Evolutionary conservation across 495 filamentous ascomycete species (phyloP), one percentile per base, ranked within the genome.

Genomic region (Massariosphaeria phaeospora): DNA sequence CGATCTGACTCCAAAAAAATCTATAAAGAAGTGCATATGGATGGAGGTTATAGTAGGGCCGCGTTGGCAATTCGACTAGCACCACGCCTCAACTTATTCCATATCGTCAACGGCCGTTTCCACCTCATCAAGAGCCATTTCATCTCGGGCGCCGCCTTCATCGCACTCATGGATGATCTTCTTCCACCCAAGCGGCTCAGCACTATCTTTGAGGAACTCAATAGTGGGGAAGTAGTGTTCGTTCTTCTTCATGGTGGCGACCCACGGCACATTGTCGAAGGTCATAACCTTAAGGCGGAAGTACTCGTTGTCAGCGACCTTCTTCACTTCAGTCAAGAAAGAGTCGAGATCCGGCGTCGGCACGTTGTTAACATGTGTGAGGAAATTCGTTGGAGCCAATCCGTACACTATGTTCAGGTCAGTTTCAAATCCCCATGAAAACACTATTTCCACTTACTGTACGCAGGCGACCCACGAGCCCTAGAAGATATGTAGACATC

Each of bases 191-290:
- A 63, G 44, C 30, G 51, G 36, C 41, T 67, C 64, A 3, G 48
- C n/a, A 11, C 55, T 7, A 49, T 72, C 71, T 65, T 72, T 73
- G 25, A 67, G 41, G 51, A 69, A 70, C 65, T 73, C 71, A 25
- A 69, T 59, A 5, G 70, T 73, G 1, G 71, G 71, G 58, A 73
- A 73, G 67, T 99, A 99, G 70, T 99, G 93, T 69, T 99, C 94
- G 68, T 95, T 94, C 82, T 99, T 99, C 82, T 99, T 99, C 84
- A 99, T 96, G 23, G 91, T 96, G 17, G 93, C 86, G 21, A 97
- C 88, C 86, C 91, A 99, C 12, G 90, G 91, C 13, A 97, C 89
- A 57, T 93, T 94, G 67, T 99, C 93, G 64, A 97, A 99, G 1
- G 93, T 97, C 66, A 96, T 86, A 9, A 91, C 88, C 56, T 86